phyloP scores from a whole-genome alignment of 257 asterid genomes.

The Plantago elongata region DNA sequence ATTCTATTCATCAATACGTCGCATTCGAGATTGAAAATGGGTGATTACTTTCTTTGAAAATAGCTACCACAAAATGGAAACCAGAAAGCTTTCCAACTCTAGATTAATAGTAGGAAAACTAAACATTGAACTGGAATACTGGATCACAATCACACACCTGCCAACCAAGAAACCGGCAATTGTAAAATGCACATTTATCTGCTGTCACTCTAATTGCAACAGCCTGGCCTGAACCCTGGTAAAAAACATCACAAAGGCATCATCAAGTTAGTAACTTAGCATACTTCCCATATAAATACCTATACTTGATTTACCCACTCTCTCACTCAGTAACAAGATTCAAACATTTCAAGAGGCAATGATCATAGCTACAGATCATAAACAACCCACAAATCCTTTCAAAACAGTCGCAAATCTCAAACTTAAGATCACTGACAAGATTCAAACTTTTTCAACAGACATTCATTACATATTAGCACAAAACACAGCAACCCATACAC shows the following conservation, averaged over 20 bases:
- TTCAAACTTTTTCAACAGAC: too few relatives aligned
- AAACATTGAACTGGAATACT: background rate
- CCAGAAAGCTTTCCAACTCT: background rate
- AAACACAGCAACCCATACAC: background rate
- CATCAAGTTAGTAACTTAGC: background rate
- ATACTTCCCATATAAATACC: background rate
- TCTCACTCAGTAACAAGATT: background rate
- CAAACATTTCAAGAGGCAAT: too few relatives aligned
- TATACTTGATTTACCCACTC: background rate
- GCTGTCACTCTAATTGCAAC: slow-evolving; percentile 93
- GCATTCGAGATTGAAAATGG: too few relatives aligned
- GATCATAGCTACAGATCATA: too few relatives aligned
- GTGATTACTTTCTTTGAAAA: too few relatives aligned
- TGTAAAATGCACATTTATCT: slow-evolving; percentile 85
- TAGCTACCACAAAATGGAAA: background rate
- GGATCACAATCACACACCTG: slow-evolving; percentile 46
- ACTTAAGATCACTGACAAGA: too few relatives aligned
- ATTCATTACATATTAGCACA: too few relatives aligned
- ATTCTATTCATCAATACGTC: background rate
- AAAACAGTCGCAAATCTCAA: too few relatives aligned
- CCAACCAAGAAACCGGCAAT: slow-evolving; percentile 94
- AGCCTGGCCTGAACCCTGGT: slow-evolving; percentile 93
- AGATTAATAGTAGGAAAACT: background rate
- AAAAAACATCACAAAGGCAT: slow-evolving; percentile 3
- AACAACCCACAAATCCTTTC: too few relatives aligned